Evolutionary conservation across 805 yeast genomes (phyloP).

Genomic region (Schizosaccharomyces japonicus): DNA sequence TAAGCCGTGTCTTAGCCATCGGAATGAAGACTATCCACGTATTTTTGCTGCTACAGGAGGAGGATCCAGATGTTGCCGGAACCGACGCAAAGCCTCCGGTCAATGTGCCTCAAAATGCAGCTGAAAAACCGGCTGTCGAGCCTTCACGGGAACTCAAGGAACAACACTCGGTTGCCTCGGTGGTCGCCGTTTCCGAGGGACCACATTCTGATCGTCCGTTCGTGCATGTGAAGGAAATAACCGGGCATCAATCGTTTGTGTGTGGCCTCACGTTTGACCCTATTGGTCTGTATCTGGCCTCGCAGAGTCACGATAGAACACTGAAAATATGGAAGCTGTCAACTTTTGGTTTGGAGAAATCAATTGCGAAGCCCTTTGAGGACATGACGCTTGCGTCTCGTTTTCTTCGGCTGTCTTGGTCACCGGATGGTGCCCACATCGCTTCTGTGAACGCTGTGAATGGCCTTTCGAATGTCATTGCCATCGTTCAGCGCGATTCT

Average conservation of each 20-base stretch:
- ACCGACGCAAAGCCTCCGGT: too few species aligned
- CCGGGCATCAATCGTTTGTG: slow-evolving; percentile 82
- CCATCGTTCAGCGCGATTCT: slow-evolving; percentile 35
- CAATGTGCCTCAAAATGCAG: too few species aligned
- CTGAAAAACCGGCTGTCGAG: too few species aligned
- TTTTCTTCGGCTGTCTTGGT: slow-evolving; percentile 49
- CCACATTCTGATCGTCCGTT: too few species aligned
- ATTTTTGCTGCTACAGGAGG: neutral
- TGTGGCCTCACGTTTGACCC: slow-evolving; percentile 96
- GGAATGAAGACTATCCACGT: neutral
- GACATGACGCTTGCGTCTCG: slow-evolving; percentile 82
- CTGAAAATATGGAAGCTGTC: slow-evolving; percentile 56
- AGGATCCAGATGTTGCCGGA: neutral
- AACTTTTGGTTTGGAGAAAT: slow-evolving; percentile 65
- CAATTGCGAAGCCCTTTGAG: slow-evolving; percentile 61
- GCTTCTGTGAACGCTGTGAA: slow-evolving; percentile 48
- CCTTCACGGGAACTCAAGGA: too few species aligned
- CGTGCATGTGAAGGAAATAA: slow-evolving; percentile 43
- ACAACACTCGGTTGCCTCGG: too few species aligned
- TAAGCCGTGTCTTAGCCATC: neutral
- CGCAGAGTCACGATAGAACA: slow-evolving; percentile 65
- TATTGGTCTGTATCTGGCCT: slow-evolving; percentile 89
- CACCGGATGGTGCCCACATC: slow-evolving; percentile 52
- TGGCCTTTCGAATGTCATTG: slow-evolving; percentile 39
- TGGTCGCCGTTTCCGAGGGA: too few species aligned